Evolutionary conservation across 2,329 filamentous ascomycete species (phyloP), one percentile per base, ranked within the genome.

Genomic region (Claviceps citrina): DNA sequence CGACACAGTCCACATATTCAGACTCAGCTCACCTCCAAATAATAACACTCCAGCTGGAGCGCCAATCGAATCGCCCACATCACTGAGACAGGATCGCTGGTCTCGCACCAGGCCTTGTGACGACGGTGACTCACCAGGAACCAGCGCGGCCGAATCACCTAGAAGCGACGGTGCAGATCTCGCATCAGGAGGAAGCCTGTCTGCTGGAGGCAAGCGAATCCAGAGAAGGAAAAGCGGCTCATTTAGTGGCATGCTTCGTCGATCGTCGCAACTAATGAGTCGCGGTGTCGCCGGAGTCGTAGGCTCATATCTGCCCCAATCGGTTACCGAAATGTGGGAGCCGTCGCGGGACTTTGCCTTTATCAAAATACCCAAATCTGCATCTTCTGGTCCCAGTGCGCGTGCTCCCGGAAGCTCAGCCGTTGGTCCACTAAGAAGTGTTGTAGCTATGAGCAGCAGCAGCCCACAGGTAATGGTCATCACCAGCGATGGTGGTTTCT

Each of bases 311-410:
- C 67, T 98, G 2, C 91, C 91, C 0, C 83, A 83, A 53, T 89
- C 87, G 1, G 86, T 98, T 4, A 89, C 89, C 1, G 89, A 96
- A 61, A 95, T 96, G 71, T 96, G 87, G 87, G 91, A 98, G 53
- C 91, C 91, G 0, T 68, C 81, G 44, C 76, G 91, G 40, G 91
- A 98, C 60, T 98, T 98, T 62, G 91, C 91, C 1, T 96, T 84
- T 70, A 87, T 96, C 54, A 93, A 91, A 57, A 75, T 98, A 36
- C 89, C 89, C 12, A 84, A 81, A 54, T 57, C 66, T 5, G 45
- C 50, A 13, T 41, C 45, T 3, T 42, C 52, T 4, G 44, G 41
- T 5, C 33, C 46, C 4, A 36, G 45, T 26, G 43, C 51, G 5
- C 36, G 49, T 25, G 34, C 46, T 47, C 16, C 59, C 4, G 53